Conservation (phyloP, 805 yeast genomes). For the Nakazawaea wickerhamii region DNA sequence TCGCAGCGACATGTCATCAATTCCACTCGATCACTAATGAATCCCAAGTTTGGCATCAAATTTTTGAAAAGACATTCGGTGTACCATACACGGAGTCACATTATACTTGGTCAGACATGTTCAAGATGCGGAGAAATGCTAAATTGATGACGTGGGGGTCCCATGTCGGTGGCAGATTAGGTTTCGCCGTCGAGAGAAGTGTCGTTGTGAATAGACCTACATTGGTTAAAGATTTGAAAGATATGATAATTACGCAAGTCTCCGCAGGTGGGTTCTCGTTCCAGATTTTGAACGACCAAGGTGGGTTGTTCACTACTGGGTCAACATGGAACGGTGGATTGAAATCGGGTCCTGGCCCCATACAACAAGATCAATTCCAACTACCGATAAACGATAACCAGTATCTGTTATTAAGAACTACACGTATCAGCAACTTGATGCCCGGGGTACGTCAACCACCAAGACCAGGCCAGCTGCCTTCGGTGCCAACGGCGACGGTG, state of each 20-base stretch:
- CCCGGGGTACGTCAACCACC: constrained; percentile 9
- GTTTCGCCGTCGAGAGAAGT: constrained; percentile 29
- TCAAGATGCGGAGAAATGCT: constrained; percentile 33
- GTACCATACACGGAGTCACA: constrained; percentile 32
- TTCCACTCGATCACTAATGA: constrained; percentile 30
- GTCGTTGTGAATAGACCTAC: constrained; percentile 35
- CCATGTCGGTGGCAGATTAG: constrained; percentile 39
- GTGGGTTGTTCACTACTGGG: constrained; percentile 54
- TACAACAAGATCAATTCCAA: constrained; percentile 25
- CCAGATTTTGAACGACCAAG: constrained; percentile 49
- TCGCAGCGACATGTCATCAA: constrained; percentile 34
- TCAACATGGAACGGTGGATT: constrained; percentile 35
- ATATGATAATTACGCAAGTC: constrained; percentile 36
- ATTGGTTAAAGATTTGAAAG: constrained; percentile 30
- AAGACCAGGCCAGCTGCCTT: constrained; percentile 6
- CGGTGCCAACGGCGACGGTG: neutral
- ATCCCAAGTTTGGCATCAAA: constrained; percentile 38
- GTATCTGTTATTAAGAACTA: neutral
- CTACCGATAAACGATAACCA: neutral
- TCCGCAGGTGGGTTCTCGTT: constrained; percentile 64
- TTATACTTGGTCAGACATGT: constrained; percentile 47
- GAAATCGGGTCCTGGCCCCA: constrained; percentile 36
- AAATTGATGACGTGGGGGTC: constrained; percentile 49
- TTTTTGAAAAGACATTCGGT: constrained; percentile 42
- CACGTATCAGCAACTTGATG: neutral